Conservation (phyloP, 2,329 filamentous ascomycete genomes). For the Madurella mycetomatis region DNA sequence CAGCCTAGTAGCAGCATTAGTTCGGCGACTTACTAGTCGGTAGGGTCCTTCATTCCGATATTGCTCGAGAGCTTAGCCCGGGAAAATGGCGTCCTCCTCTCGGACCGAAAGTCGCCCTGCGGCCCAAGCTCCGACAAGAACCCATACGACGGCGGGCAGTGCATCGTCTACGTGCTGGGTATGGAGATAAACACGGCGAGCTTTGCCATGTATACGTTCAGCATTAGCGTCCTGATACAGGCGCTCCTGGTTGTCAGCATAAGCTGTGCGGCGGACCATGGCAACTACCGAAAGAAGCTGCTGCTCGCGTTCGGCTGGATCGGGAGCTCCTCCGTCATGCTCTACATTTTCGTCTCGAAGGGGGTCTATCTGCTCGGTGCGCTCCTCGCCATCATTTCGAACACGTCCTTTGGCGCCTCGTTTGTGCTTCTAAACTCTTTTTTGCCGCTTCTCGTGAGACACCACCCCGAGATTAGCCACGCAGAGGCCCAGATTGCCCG, state of each 20-base stretch:
- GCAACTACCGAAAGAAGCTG: conserved; percentile 83
- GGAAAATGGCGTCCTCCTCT: conserved; percentile 82
- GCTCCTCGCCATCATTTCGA: conserved; percentile 81
- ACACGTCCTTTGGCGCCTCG: conserved; percentile 90
- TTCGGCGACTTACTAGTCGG: conserved; percentile 18
- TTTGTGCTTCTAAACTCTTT: conserved; percentile 97
- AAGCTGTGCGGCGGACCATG: conserved; percentile 92
- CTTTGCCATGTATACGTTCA: conserved; percentile 97
- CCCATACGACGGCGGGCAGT: conserved; percentile 55
- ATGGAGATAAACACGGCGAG: conserved; percentile 90
- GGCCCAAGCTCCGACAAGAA: conserved; percentile 54
- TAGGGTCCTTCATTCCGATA: conserved; percentile 92
- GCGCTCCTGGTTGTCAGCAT: conserved; percentile 91
- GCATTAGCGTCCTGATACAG: conserved; percentile 83
- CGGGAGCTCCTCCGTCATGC: conserved; percentile 80
- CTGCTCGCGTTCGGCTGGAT: conserved; percentile 79
- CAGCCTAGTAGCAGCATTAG: neutral
- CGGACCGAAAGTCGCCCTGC: conserved; percentile 72
- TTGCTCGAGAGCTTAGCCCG: conserved; percentile 89
- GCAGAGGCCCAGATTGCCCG: conserved; percentile 27
- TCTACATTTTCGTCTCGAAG: conserved; percentile 74
- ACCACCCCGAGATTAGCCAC: conserved; percentile 59
- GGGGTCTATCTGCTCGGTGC: conserved; percentile 75
- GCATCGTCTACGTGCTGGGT: conserved; percentile 76
- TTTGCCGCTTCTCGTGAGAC: conserved; percentile 80